A percentile compares a stretch with the other conserved stretches of the same genome.
These are phyloP conservation scores for Botrytis byssoidea DNA, from an alignment of 2,329 filamentous ascomycete genomes.

Conservation along the genomic window DNA sequence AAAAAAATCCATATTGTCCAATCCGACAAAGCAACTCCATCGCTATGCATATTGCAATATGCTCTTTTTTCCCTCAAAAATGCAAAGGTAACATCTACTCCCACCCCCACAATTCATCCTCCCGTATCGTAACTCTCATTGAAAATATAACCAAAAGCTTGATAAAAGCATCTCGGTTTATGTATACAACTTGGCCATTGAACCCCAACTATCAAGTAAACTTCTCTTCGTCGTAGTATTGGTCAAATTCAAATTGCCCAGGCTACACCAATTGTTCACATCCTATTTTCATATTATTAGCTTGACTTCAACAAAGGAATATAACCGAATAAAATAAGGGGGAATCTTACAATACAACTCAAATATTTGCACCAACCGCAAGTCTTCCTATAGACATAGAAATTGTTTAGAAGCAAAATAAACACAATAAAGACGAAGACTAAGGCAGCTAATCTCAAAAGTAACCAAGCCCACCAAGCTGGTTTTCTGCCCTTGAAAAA, in stretches of 20 bases:
- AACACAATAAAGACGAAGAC: conserved; percentile 82
- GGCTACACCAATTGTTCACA: conserved; percentile 66
- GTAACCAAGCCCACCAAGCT: conserved; percentile 97
- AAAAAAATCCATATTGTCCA: neutral
- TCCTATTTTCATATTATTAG: conserved; percentile 62
- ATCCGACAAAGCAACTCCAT: conserved; percentile 25
- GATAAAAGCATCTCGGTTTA: neutral
- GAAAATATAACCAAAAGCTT: neutral
- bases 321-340: neutral
- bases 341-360: conserved; percentile 77
- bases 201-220: conserved; percentile 31
- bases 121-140: neutral
- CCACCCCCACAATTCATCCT: neutral
- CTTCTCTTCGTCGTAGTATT: conserved; percentile 29
- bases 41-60: conserved; percentile 28
- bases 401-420: conserved; percentile 84
- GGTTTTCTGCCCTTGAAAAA: conserved; percentile 94
- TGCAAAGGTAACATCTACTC: neutral
- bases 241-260: conserved; percentile 34
- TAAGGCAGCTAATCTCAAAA: conserved; percentile 74
- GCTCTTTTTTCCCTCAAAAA: neutral
- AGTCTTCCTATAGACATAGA: conserved; percentile 73
- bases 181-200: conserved; percentile 29
- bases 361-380: conserved; percentile 96
- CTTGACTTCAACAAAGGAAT: neutral